These are phyloP conservation scores for Neonectria neomacrospora DNA, from an alignment of 2,329 filamentous ascomycete species.

Conservation along the genomic window DNA sequence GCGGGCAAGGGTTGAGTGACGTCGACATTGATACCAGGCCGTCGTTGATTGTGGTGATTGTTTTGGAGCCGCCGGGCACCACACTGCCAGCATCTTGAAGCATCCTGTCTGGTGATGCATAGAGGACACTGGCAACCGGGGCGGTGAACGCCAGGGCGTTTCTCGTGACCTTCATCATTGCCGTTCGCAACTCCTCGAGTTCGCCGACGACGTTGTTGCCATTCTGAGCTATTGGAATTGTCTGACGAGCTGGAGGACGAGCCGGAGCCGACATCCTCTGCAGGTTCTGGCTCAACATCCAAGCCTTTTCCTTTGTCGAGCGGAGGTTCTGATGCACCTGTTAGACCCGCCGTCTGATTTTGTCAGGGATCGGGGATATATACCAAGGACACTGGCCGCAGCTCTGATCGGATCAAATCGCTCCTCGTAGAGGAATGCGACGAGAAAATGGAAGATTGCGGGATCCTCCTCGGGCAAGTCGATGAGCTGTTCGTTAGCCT, in stretches of 20 bases:
- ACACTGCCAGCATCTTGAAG: slow-evolving; percentile 40
- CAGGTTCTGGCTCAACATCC: slow-evolving; percentile 36
- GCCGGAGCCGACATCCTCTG: slow-evolving; percentile 49
- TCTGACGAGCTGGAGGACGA: slow-evolving; percentile 42
- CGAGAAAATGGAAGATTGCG: slow-evolving; percentile 61
- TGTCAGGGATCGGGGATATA: slow-evolving; percentile 24
- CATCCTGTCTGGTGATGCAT: slow-evolving; percentile 46
- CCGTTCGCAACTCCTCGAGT: slow-evolving; percentile 19
- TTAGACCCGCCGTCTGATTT: slow-evolving; percentile 19
- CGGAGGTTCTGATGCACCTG: slow-evolving; percentile 29
- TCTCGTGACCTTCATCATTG: slow-evolving; percentile 44
- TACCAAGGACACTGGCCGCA: slow-evolving; percentile 54
- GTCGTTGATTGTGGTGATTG: slow-evolving; percentile 11
- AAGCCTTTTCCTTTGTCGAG: slow-evolving; percentile 57
- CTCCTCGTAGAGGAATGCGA: slow-evolving; percentile 62
- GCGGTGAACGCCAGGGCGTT: slow-evolving; percentile 58
- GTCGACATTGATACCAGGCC: neutral
- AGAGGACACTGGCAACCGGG: slow-evolving; percentile 57
- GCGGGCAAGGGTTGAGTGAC: neutral
- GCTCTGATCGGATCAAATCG: slow-evolving; percentile 58
- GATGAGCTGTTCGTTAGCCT: slow-evolving; percentile 58
- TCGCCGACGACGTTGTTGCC: slow-evolving; percentile 34
- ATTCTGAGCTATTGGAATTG: slow-evolving; percentile 32
- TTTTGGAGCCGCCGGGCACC: slow-evolving; percentile 34
- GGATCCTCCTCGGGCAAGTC: slow-evolving; percentile 63